Evolutionary conservation across 176 grass and related monocot genomes (phyloP).

Genomic region (Carex kokanica): DNA sequence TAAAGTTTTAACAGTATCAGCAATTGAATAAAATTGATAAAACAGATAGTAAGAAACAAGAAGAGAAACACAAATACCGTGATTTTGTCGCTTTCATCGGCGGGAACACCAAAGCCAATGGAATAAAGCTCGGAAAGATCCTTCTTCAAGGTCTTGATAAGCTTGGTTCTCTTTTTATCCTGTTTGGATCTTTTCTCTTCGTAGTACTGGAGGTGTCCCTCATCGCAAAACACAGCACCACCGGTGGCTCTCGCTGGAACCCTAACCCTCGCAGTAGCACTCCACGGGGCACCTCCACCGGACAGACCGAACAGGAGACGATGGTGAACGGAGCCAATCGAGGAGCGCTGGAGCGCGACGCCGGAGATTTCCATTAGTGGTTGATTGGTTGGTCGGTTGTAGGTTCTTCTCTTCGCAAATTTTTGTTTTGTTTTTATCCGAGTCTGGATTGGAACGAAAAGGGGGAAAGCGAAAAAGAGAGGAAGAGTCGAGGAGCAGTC

Average conservation of each 20-base stretch:
- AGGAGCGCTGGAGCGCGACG: background rate
- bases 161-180: conserved; percentile 39
- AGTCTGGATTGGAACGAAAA: background rate
- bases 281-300: conserved; percentile 3
- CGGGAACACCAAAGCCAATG: background rate
- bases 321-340: background rate
- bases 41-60: background rate
- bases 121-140: conserved; percentile 28
- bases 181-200: conserved; percentile 15
- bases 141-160: conserved; percentile 39
- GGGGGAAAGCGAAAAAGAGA: background rate
- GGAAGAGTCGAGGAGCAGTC: background rate
- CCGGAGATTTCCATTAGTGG: conserved; percentile 33
- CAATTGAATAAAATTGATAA: background rate
- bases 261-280: conserved; percentile 10
- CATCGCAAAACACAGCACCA: conserved; percentile 23
- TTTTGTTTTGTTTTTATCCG: background rate
- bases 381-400: background rate
- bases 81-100: conserved; percentile 32
- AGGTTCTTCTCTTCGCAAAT: background rate
- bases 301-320: background rate
- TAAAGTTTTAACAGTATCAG: background rate
- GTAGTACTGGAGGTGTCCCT: conserved; percentile 35
- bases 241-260: background rate
- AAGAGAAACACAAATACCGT: conserved; percentile 19